phyloP scores from a whole-genome alignment of 176 grass and related monocot genomes.

The Pontederia paniculata region DNA sequence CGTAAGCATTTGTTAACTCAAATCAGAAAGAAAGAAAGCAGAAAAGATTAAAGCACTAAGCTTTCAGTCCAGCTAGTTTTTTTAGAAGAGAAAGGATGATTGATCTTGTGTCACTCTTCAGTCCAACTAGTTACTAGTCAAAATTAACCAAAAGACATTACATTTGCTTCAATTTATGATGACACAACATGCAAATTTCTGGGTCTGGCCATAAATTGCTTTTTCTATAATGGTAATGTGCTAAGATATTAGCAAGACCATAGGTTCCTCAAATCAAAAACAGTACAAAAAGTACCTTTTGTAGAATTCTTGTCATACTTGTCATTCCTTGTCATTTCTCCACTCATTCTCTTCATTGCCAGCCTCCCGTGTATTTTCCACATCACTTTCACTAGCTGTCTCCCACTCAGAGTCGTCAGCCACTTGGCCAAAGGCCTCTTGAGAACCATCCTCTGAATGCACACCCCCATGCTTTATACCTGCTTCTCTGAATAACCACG shows the following conservation, averaged over 20 bases:
- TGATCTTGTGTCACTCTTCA: no score
- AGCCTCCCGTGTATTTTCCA: conserved; percentile 38
- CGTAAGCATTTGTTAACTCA: no score
- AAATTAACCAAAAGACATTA: no score
- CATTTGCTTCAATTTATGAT: no score
- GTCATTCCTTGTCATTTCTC: conserved; percentile 54
- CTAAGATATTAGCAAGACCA: conserved; percentile 3
- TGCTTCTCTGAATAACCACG: conserved; percentile 97
- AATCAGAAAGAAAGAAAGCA: no score
- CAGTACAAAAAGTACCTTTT: conserved; percentile 16
- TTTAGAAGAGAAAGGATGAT: no score
- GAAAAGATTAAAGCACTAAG: no score
- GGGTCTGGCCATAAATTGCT: no score
- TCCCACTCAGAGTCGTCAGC: conserved; percentile 95
- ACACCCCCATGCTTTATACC: conserved; percentile 76
- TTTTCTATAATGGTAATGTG: neutral
- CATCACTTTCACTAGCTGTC: conserved; percentile 76
- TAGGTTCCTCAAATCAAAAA: neutral
- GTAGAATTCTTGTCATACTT: conserved; percentile 46
- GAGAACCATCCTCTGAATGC: conserved; percentile 54
- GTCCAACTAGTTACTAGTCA: no score
- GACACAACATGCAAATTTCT: no score
- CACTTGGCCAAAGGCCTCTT: conserved; percentile 68
- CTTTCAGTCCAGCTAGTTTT: no score
- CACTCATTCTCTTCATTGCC: conserved; percentile 55